Evolutionary conservation across 495 filamentous ascomycete species (phyloP), one percentile per base, ranked within the genome.

Genomic region (Hypoxylon fragiforme): DNA sequence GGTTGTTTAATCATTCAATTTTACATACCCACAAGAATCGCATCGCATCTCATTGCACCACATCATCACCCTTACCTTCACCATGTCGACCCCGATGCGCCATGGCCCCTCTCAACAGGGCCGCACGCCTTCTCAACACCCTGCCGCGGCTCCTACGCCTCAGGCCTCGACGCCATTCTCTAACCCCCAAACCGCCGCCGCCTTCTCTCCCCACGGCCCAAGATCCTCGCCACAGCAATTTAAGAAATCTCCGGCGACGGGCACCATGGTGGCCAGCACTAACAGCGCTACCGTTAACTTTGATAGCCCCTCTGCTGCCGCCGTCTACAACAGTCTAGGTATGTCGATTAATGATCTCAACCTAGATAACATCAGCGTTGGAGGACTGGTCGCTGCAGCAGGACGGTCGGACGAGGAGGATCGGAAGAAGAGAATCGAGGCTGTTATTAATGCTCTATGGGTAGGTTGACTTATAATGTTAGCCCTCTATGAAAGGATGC

Each of bases 91-190:
- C 3, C 77, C 79, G 24, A 80, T 75, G 21, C 67, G 77, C 11
- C 70, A 77, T 47, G 67, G 75, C 21, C 66, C 70, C 22, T 78
- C 74, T 19, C 75, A 77, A 59, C 75, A 79, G 60, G 75, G 75
- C 12, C 71, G 63, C 30, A 78, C 75, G 11, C 76, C 75, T 2
- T 74, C 73, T 6, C 75, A 78, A 36, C 70, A 71, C 13, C 69
- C 73, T 3, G 75, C 66, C n/a, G 72, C 72, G 3, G 75, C 71
- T 9, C 77, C 73, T 7, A 81, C 80, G 3, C 80, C 78, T 5
- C 77, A 79, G 22, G 77, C 76, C 12, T 83, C 80, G 37, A 81
- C 79, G 2, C 80, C 79, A 13, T 81, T 81, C 62, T 81, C 80
- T 2, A 69, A 63, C 18, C 65, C 62, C 18, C 63, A 57, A 43